phyloP scores from a whole-genome alignment of 208 protist species.

The Trichomonas vaginalis region DNA sequence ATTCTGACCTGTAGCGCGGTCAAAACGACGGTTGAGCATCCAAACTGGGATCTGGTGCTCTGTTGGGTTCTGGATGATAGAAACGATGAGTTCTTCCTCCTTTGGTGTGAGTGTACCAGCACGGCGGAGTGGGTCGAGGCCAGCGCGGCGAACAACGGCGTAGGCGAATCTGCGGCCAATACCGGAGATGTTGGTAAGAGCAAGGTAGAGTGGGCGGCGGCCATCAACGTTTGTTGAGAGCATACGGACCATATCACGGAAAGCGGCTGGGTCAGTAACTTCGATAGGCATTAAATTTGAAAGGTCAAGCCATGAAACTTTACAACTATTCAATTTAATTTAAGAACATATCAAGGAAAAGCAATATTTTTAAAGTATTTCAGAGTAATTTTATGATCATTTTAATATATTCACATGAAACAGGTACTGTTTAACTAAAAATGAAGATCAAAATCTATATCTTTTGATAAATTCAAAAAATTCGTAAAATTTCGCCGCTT shows the following conservation, averaged over 20 bases:
- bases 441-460: too few species aligned
- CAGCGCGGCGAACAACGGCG: neutral
- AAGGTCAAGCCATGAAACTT: neutral
- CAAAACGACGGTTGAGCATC: conserved; percentile 13
- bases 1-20: neutral
- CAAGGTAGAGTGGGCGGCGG: neutral
- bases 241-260: conserved; percentile 20
- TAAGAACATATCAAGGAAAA: too few species aligned
- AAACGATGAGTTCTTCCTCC: neutral
- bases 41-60: neutral
- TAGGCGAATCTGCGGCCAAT: conserved; percentile 9
- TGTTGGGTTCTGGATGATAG: conserved; percentile 11
- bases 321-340: too few species aligned
- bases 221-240: conserved; percentile 18
- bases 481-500: too few species aligned
- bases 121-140: neutral
- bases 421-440: too few species aligned
- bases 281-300: neutral
- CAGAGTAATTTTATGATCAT: too few species aligned
- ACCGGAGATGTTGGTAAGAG: neutral
- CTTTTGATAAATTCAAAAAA: too few species aligned
- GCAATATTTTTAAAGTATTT: too few species aligned
- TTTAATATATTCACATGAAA: too few species aligned
- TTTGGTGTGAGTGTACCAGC: conserved; percentile 1
- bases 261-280: neutral